Percentiles rank a stretch among this genome's conserved stretches.
Conservation (phyloP, 2,329 filamentous ascomycete species). For the Dactylellina cionopaga region DNA sequence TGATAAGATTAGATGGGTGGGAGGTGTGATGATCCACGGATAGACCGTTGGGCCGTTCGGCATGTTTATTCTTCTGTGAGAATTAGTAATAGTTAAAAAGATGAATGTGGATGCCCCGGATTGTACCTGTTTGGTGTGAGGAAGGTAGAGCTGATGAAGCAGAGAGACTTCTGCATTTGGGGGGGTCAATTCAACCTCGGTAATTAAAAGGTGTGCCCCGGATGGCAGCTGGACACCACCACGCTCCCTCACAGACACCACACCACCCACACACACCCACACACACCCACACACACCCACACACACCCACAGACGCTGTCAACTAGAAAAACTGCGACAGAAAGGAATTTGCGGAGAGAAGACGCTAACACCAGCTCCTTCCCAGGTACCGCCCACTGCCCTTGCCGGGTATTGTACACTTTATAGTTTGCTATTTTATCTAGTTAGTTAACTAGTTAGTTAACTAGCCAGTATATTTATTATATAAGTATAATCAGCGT, state of each 20-base stretch:
- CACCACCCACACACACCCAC: neutral
- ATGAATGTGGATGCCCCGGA: neutral
- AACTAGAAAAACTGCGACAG: too few species aligned
- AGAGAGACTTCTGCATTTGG: neutral
- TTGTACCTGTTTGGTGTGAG: too few species aligned
- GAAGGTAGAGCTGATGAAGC: neutral
- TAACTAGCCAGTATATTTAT: too few species aligned
- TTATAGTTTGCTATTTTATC: too few species aligned
- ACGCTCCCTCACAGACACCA: neutral
- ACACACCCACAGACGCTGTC: neutral
- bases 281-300: neutral
- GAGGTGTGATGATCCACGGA: neutral
- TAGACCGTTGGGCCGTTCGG: neutral
- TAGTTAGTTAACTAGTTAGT: neutral
- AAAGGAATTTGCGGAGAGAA: slow-evolving; percentile 12
- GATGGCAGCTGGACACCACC: slow-evolving; percentile 38
- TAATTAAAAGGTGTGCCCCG: slow-evolving; percentile 30
- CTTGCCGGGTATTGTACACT: too few species aligned
- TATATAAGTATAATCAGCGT: too few species aligned
- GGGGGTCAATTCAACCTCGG: slow-evolving; percentile 48
- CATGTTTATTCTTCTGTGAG: neutral
- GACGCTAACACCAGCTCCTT: too few species aligned
- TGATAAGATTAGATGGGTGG: slow-evolving; percentile 7
- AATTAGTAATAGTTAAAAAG: neutral
- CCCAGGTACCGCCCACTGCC: too few species aligned